Percentiles rank a stretch among this genome's conserved stretches.
Conservation (phyloP, 805 yeast species). For the Kazachstania martiniae region DNA sequence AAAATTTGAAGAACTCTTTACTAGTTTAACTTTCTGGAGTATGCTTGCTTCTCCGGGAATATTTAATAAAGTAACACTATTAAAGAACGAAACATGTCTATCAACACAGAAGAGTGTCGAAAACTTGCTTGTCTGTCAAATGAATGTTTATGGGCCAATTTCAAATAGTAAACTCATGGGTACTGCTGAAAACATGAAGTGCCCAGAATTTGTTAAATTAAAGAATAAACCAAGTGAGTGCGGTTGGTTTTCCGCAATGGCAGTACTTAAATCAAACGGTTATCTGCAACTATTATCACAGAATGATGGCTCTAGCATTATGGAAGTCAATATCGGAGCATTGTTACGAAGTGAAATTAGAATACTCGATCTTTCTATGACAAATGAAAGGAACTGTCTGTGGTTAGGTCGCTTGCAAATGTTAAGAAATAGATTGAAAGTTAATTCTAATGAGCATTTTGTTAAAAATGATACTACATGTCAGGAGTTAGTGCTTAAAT, state of each 20-base stretch:
- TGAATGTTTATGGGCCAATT: constrained; percentile 55
- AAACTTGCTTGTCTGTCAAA: constrained; percentile 47
- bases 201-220: constrained; percentile 1
- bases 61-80: constrained; percentile 35
- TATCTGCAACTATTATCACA: constrained; percentile 48
- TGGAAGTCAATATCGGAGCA: constrained; percentile 43
- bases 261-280: constrained; percentile 56
- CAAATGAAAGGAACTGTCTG: constrained; percentile 47
- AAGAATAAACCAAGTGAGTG: constrained; percentile 24
- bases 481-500: constrained; percentile 35
- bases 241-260: constrained; percentile 69
- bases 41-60: constrained; percentile 41
- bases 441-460: neutral
- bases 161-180: constrained; percentile 10
- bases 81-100: neutral
- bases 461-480: constrained; percentile 6
- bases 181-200: constrained; percentile 2
- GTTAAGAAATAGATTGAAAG: constrained; percentile 33
- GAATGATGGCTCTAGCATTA: constrained; percentile 50
- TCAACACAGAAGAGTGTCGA: neutral
- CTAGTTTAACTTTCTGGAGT: constrained; percentile 47
- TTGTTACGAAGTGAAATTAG: constrained; percentile 52
- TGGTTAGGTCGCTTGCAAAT: constrained; percentile 47
- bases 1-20: constrained; percentile 33
- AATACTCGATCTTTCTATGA: constrained; percentile 51